A percentile compares a stretch with the other conserved stretches of the same genome.
phyloP scores from a whole-genome alignment of 805 yeast species.

The Candida qinlingensis region DNA sequence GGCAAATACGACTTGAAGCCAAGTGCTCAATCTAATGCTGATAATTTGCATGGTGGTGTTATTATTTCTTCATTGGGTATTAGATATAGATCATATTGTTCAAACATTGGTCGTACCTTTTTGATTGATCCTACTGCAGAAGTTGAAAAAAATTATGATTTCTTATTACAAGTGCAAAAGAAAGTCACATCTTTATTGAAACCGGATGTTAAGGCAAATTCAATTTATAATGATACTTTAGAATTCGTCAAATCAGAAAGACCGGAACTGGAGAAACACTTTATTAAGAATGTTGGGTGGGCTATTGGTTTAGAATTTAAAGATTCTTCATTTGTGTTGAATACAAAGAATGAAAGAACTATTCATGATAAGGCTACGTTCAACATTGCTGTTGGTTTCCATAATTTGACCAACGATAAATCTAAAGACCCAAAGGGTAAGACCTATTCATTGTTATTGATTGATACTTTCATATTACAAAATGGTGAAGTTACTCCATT shows the following conservation, averaged over 20 bases:
- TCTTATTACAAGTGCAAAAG: conserved; percentile 63
- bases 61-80: conserved; percentile 81
- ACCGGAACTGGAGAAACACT: conserved; percentile 59
- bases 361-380: conserved; percentile 71
- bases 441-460: conserved; percentile 63
- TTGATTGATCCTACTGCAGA: conserved; percentile 82
- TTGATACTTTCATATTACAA: conserved; percentile 76
- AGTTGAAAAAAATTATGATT: conserved; percentile 75
- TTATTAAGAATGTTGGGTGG: conserved; percentile 82
- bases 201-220: conserved; percentile 59
- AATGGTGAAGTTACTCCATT: conserved; percentile 52
- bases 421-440: conserved; percentile 45
- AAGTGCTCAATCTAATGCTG: conserved; percentile 69
- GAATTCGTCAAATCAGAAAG: conserved; percentile 53
- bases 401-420: conserved; percentile 45
- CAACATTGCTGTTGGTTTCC: conserved; percentile 74
- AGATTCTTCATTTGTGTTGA: conserved; percentile 70
- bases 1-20: conserved; percentile 80
- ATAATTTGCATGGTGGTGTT: conserved; percentile 66
- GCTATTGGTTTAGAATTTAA: conserved; percentile 85
- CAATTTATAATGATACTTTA: conserved; percentile 60
- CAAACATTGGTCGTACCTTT: conserved; percentile 82
- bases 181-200: conserved; percentile 55
- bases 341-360: conserved; percentile 62
- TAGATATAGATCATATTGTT: conserved; percentile 83